A percentile compares a stretch with the other conserved stretches of the same genome.
Evolutionary conservation across 306 rosid genomes (phyloP).

Genomic region (Quercus ilex): DNA sequence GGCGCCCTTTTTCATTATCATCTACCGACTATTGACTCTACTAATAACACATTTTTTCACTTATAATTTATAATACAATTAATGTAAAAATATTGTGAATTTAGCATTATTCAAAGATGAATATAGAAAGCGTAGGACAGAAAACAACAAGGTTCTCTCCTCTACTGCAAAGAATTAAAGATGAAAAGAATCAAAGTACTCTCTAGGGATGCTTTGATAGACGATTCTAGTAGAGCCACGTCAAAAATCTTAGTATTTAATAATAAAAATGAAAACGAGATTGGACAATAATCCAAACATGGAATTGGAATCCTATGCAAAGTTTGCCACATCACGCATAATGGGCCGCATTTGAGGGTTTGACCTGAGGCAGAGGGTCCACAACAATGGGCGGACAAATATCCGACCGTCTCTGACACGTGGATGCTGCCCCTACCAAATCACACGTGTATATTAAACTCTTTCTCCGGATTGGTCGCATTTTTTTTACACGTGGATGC

Average conservation of each 20-base stretch:
- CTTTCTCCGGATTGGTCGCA: not conserved
- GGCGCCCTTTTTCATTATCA: too few relatives aligned
- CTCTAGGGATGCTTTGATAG: not conserved
- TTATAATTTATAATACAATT: too few relatives aligned
- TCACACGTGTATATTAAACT: not conserved
- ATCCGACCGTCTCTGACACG: constrained; percentile 29
- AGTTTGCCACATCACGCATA: not conserved
- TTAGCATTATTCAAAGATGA: too few relatives aligned
- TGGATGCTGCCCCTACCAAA: constrained; percentile 1
- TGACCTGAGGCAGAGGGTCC: constrained; percentile 10
- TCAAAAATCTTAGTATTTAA: not conserved
- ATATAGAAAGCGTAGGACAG: too few relatives aligned
- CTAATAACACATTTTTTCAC: too few relatives aligned
- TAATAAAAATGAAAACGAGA: not conserved
- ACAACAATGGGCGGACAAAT: constrained; percentile 22
- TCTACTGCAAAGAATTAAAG: too few relatives aligned
- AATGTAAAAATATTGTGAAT: too few relatives aligned
- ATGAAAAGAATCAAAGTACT: not conserved
- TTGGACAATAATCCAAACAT: not conserved
- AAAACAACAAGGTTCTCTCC: not conserved
- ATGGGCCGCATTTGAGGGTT: not conserved
- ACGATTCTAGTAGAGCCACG: not conserved
- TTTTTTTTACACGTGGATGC: not conserved
- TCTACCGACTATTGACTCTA: too few relatives aligned
- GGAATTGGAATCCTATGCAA: constrained; percentile 40